These are phyloP conservation scores for Dryas octopetala DNA, from an alignment of 306 rosid genomes.

Conservation along the genomic window DNA sequence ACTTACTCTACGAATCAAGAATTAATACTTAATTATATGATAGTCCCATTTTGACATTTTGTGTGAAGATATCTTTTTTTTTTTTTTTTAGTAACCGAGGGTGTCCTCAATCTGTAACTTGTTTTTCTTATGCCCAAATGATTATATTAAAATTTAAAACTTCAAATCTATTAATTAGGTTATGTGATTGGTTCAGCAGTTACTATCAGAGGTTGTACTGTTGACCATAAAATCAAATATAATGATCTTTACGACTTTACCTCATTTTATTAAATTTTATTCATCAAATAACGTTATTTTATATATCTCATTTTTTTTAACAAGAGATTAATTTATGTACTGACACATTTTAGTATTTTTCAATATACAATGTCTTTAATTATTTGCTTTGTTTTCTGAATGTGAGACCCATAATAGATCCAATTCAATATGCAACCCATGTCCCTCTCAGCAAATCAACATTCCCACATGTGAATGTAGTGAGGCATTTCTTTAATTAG, in stretches of 20 bases:
- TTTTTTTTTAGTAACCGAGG: no score
- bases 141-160: background rate
- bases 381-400: no score
- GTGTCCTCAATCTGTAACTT: background rate
- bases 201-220: background rate
- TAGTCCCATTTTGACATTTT: background rate
- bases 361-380: no score
- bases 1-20: background rate
- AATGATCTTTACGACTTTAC: background rate
- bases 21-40: background rate
- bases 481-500: conserved; percentile 5
- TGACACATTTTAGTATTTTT: no score
- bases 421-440: background rate
- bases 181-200: background rate
- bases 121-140: conserved; percentile 3
- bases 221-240: background rate
- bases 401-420: no score
- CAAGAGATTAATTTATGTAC: no score
- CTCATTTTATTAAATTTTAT: background rate
- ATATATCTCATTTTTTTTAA: no score
- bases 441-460: background rate
- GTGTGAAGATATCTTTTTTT: background rate
- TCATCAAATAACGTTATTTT: no score
- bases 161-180: background rate
- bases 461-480: conserved; percentile 8